Percentiles rank a stretch among this genome's conserved stretches.
phyloP scores from a whole-genome alignment of 2,329 filamentous ascomycete genomes.

The Talaromyces albobiverticillius region DNA sequence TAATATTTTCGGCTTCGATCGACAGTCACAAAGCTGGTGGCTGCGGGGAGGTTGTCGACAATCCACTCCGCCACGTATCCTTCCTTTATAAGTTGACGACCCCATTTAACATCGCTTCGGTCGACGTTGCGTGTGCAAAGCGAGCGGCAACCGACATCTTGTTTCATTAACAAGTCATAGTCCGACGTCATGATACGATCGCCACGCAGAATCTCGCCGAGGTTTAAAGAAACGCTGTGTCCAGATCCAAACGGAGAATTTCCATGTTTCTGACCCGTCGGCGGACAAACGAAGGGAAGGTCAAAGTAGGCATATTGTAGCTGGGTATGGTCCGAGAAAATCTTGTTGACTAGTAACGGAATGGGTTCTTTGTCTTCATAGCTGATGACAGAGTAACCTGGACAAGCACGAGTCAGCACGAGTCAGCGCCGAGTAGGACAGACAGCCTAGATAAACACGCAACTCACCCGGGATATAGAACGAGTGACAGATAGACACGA shows the following conservation, averaged over 20 bases:
- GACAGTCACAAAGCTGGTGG: constrained; percentile 82
- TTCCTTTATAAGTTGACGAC: constrained; percentile 69
- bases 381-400: constrained; percentile 79
- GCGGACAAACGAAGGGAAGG: constrained; percentile 81
- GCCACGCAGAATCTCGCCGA: constrained; percentile 82
- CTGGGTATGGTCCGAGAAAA: constrained; percentile 84
- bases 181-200: constrained; percentile 83
- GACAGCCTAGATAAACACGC: neutral
- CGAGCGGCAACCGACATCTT: constrained; percentile 68
- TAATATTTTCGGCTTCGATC: constrained; percentile 86
- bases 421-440: too few species aligned
- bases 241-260: constrained; percentile 70
- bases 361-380: constrained; percentile 74
- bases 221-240: constrained; percentile 74
- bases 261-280: constrained; percentile 63
- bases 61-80: constrained; percentile 93
- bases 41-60: constrained; percentile 84
- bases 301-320: constrained; percentile 91
- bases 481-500: constrained; percentile 56
- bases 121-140: constrained; percentile 69
- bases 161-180: constrained; percentile 74
- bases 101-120: constrained; percentile 62
- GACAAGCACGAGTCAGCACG: constrained; percentile 1
- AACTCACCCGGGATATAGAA: constrained; percentile 82
- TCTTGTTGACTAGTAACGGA: constrained; percentile 86